A percentile compares a stretch with the other conserved stretches of the same genome.
These are phyloP conservation scores for Diaporthe ilicicola DNA, from an alignment of 2,329 filamentous ascomycete species.

Conservation along the genomic window DNA sequence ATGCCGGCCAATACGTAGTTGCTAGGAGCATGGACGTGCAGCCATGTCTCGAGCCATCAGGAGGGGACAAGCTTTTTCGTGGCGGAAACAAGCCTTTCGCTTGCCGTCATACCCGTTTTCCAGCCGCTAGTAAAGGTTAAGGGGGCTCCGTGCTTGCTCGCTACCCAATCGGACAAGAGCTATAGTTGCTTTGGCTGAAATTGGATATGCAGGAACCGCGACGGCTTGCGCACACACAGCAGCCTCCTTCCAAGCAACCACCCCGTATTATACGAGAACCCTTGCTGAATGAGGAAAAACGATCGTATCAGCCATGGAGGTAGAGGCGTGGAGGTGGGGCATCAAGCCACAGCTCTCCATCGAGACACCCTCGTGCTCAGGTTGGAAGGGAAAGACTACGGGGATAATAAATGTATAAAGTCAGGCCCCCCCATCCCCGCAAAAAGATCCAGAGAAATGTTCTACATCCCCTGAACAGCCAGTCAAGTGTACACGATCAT, in stretches of 20 bases:
- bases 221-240: not conserved
- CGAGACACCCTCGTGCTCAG: too few relatives aligned
- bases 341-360: not conserved
- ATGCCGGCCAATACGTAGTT: not conserved
- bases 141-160: conserved; percentile 1
- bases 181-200: conserved; percentile 11
- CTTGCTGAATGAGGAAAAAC: conserved; percentile 2
- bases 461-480: not conserved
- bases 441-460: too few relatives aligned
- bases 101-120: conserved; percentile 20
- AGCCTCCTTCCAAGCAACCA: not conserved
- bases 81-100: conserved; percentile 16
- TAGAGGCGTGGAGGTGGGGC: not conserved
- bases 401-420: not conserved
- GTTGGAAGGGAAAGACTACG: not conserved
- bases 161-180: conserved; percentile 15
- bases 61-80: conserved; percentile 16
- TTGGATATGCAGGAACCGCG: conserved; percentile 14
- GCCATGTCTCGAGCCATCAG: not conserved
- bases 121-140: not conserved
- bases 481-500: not conserved
- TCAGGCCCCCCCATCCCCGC: not conserved
- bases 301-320: not conserved
- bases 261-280: not conserved
- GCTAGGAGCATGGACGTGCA: not conserved